These are phyloP conservation scores for Venturia oleaginea DNA, from an alignment of 2,329 filamentous ascomycete genomes.

Conservation along the genomic window DNA sequence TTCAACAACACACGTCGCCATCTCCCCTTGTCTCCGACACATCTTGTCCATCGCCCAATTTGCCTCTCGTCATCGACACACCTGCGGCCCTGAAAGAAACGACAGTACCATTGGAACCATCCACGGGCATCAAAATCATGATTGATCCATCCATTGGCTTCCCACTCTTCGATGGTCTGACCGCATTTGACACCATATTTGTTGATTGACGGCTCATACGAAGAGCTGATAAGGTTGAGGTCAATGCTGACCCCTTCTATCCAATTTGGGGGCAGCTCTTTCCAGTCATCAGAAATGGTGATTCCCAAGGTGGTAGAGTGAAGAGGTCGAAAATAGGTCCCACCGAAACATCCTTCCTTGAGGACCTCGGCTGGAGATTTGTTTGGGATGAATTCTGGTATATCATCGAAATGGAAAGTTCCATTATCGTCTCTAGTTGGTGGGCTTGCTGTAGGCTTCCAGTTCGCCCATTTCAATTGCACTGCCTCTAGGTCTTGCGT, in stretches of 20 bases:
- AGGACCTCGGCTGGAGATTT: slow-evolving; percentile 45
- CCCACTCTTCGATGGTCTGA: slow-evolving; percentile 48
- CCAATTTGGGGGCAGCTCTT: slow-evolving; percentile 39
- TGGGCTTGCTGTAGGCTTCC: slow-evolving; percentile 30
- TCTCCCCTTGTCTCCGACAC: slow-evolving; percentile 42
- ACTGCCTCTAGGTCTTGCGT: slow-evolving; percentile 16
- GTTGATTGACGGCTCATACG: slow-evolving; percentile 41
- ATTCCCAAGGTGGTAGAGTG: slow-evolving; percentile 34
- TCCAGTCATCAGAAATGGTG: slow-evolving; percentile 38
- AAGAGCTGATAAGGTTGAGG: slow-evolving; percentile 31
- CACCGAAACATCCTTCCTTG: slow-evolving; percentile 44
- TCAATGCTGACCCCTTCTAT: slow-evolving; percentile 31
- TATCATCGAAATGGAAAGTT: slow-evolving; percentile 37
- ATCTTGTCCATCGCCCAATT: slow-evolving; percentile 43
- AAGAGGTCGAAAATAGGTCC: slow-evolving; percentile 43
- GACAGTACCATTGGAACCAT: slow-evolving; percentile 50
- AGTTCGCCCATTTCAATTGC: slow-evolving; percentile 34
- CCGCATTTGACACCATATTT: slow-evolving; percentile 46
- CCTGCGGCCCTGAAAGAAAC: slow-evolving; percentile 42
- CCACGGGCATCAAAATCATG: slow-evolving; percentile 44
- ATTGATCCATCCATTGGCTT: slow-evolving; percentile 46
- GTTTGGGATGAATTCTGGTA: slow-evolving; percentile 41
- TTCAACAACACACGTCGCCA: slow-evolving; percentile 45
- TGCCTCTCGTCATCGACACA: slow-evolving; percentile 44
- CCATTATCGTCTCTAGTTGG: slow-evolving; percentile 36